Evolutionary conservation across 768 basidiomycete genomes (phyloP).

Genomic region (Rhodocollybia butyracea): DNA sequence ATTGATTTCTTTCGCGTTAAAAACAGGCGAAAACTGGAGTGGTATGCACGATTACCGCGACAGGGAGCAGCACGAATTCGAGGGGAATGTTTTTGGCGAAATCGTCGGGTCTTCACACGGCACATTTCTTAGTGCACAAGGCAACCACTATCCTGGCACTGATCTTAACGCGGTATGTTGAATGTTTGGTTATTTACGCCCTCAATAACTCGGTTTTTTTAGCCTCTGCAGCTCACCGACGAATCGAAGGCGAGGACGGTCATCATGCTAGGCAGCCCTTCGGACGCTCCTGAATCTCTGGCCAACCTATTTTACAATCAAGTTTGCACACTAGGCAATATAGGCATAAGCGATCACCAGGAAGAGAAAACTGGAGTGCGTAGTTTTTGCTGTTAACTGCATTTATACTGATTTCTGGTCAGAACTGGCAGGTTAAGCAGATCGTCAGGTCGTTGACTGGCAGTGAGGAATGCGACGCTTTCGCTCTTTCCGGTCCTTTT

Average conservation of each 20-base stretch:
- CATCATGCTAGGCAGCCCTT: background rate
- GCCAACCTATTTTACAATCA: background rate
- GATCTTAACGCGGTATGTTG: too few relatives aligned
- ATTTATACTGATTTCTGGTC: too few relatives aligned
- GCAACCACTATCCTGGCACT: background rate
- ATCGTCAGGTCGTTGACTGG: too few relatives aligned
- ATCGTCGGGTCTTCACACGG: background rate
- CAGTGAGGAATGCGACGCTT: too few relatives aligned
- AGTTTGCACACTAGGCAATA: background rate
- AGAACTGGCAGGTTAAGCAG: too few relatives aligned
- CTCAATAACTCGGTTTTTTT: background rate
- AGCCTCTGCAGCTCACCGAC: background rate
- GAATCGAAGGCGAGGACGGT: background rate
- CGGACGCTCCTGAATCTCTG: background rate
- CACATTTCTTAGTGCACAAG: background rate
- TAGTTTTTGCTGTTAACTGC: too few relatives aligned
- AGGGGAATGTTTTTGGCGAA: background rate
- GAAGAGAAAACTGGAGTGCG: too few relatives aligned
- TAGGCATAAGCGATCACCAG: background rate
- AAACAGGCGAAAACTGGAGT: too few relatives aligned
- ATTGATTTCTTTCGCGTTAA: background rate
- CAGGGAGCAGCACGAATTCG: background rate
- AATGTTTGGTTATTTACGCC: too few relatives aligned
- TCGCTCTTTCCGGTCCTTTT: too few relatives aligned
- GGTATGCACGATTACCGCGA: too few relatives aligned